Base-by-base conservation (phyloP, 805 yeast genomes). In the Ogataea henricii region DNA sequence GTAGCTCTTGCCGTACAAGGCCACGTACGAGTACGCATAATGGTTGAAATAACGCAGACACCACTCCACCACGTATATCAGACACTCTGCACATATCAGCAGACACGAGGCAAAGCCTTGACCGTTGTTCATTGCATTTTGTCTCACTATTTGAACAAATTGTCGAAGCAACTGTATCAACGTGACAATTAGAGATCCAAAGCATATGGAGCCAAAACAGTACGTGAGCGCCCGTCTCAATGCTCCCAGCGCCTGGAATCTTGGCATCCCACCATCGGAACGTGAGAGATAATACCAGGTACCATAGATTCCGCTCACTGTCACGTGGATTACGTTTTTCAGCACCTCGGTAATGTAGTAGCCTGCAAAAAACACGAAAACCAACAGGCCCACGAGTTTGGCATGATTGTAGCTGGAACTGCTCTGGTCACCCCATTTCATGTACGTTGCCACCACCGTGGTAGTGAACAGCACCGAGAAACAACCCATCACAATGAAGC, bases 271-370 rank as follows among this genome's bases (percentile, higher is more conserved):
- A 16, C 87, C 78, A 27, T 48, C 57, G 8, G 59, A 47, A 21
- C 52, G 52, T 89, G 81, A 33, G 62, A 85, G 73, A 65, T 89
- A 91, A 67, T 87, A 90, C 96, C 97, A 90, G 4, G 92, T 81
- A n/a, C 97, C 97, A 63, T 80, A 91, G 27, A 89, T 82, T 18
- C 96, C 96, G 27, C 94, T 79, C 42, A 89, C 83, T 1, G 94
- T 81, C 20, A 85, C 85, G 61, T 91, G 95, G 40, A 90, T 82
- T 10, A 88, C 77, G 58, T 86, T 89, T 70, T 83, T 83, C 52
- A 87, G 72, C 17, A 89, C 94, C 66, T 89, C 97, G 16, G 91
- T 76, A 50, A 89, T 85, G 64, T 83, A 87, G 61, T 80, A 89
- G 13, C 96, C 96, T 7, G 94, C 87, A 66, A 89, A 88, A 56